These are phyloP conservation scores for Thecamonas trahens DNA, from an alignment of 78 protist genomes.

Conservation along the genomic window DNA sequence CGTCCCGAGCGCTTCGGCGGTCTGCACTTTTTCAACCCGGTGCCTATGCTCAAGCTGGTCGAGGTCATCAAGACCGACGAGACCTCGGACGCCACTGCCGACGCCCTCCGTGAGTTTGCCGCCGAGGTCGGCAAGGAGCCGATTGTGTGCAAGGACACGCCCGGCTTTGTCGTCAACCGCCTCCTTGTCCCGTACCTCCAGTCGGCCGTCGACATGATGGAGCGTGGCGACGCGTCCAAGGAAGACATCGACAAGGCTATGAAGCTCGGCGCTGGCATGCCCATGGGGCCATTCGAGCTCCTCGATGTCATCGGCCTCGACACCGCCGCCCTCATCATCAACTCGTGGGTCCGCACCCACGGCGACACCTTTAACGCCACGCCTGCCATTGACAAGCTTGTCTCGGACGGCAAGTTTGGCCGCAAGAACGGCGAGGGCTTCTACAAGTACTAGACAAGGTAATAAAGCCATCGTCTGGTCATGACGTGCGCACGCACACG, in stretches of 20 bases:
- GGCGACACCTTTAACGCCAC: constrained; percentile 18
- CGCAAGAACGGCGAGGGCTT: constrained; percentile 45
- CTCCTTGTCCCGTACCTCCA: constrained; percentile 42
- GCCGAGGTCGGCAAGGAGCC: constrained; percentile 15
- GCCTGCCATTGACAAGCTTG: constrained; percentile 15
- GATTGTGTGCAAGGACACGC: constrained; percentile 27
- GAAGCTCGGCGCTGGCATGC: constrained; percentile 55
- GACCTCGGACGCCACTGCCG: constrained; percentile 14
- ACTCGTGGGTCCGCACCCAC: constrained; percentile 15
- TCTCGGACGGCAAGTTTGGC: constrained; percentile 40
- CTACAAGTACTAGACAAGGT: constrained; percentile 33
- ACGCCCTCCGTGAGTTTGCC: neutral
- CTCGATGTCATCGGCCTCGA: constrained; percentile 34
- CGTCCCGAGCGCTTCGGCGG: constrained; percentile 25
- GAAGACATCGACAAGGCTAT: constrained; percentile 52
- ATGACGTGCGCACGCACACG: too few relatives aligned
- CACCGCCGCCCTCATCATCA: constrained; percentile 18
- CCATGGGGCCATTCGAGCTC: constrained; percentile 61
- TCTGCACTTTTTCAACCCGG: constrained; percentile 66
- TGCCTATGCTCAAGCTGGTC: constrained; percentile 40
- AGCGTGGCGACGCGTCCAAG: constrained; percentile 47
- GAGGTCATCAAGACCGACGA: constrained; percentile 20
- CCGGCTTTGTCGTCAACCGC: constrained; percentile 50
- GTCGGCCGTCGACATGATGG: constrained; percentile 48
- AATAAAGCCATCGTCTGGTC: too few relatives aligned